Evolutionary conservation across 768 basidiomycete genomes (phyloP).

Genomic region (Suillus subalutaceus): DNA sequence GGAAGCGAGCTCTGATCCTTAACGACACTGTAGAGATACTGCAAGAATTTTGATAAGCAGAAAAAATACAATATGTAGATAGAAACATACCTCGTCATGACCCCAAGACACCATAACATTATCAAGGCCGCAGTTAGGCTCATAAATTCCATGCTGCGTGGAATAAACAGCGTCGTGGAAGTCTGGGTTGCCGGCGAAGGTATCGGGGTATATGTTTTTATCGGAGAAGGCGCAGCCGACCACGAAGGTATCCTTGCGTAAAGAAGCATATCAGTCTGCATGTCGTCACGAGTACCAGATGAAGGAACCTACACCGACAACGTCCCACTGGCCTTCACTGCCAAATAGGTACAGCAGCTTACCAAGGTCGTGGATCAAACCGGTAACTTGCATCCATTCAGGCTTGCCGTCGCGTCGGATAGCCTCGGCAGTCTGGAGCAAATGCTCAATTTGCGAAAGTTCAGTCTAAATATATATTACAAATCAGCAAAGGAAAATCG

Average conservation of each 20-base stretch:
- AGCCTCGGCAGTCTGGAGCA: slow-evolving; percentile 90
- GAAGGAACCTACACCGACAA: slow-evolving; percentile 70
- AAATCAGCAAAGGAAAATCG: slow-evolving; percentile 16
- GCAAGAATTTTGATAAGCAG: not conserved
- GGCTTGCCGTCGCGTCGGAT: slow-evolving; percentile 85
- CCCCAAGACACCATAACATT: slow-evolving; percentile 92
- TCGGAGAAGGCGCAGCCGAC: slow-evolving; percentile 88
- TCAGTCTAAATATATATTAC: slow-evolving; percentile 50
- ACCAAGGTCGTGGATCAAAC: slow-evolving; percentile 87
- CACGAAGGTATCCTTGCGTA: slow-evolving; percentile 65
- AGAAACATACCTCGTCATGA: slow-evolving; percentile 77
- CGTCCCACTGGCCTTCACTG: slow-evolving; percentile 92
- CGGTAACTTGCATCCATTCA: slow-evolving; percentile 91
- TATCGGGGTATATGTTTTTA: slow-evolving; percentile 79
- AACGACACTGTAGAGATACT: slow-evolving; percentile 85
- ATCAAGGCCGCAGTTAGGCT: slow-evolving; percentile 78
- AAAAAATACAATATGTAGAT: not conserved
- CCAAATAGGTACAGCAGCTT: slow-evolving; percentile 85
- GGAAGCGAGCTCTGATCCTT: slow-evolving; percentile 84
- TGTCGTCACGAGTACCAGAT: not conserved
- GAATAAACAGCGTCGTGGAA: slow-evolving; percentile 64
- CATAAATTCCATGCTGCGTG: slow-evolving; percentile 74
- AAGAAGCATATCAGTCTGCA: slow-evolving; percentile 6
- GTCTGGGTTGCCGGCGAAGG: slow-evolving; percentile 78
- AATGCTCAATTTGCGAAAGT: slow-evolving; percentile 86